phyloP scores from a whole-genome alignment of 305 asterid species.

The Fraxinus latifolia region DNA sequence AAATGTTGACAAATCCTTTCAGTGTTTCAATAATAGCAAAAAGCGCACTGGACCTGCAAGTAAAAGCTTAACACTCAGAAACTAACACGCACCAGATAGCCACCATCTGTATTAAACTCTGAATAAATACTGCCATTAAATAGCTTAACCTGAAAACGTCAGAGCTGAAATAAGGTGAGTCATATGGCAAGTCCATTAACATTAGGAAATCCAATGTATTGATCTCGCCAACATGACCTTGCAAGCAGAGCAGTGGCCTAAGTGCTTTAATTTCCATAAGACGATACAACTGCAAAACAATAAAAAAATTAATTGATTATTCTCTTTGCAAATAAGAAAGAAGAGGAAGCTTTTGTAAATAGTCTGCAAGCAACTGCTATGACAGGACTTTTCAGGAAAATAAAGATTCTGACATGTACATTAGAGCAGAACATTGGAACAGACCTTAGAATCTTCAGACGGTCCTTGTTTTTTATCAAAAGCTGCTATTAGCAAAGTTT shows the following conservation, averaged over 20 bases:
- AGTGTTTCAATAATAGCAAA: constrained; percentile 56
- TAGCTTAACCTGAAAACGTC: constrained; percentile 57
- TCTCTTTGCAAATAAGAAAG: not conserved
- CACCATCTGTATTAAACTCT: not conserved
- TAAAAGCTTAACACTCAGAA: not conserved
- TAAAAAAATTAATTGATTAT: constrained; percentile 11
- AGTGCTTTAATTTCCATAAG: constrained; percentile 72
- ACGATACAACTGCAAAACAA: constrained; percentile 53
- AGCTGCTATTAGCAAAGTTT: constrained; percentile 66
- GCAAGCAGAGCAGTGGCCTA: constrained; percentile 53
- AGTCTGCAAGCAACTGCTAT: not conserved
- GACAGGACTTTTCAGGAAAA: not conserved
- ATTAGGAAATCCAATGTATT: constrained; percentile 50
- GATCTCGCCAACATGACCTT: constrained; percentile 45
- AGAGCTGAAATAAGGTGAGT: constrained; percentile 64
- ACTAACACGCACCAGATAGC: not conserved
- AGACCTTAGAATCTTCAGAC: constrained; percentile 62
- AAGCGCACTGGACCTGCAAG: constrained; percentile 67
- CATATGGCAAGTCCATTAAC: constrained; percentile 70
- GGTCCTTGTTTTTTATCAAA: constrained; percentile 38
- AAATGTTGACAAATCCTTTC: constrained; percentile 54
- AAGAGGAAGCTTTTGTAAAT: not conserved
- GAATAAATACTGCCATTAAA: constrained; percentile 2
- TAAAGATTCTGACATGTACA: constrained; percentile 7
- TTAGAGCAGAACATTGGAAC: constrained; percentile 12